Evolutionary conservation across 2,329 filamentous ascomycete species (phyloP).

Genomic region (Endoconidiophora laricicola): DNA sequence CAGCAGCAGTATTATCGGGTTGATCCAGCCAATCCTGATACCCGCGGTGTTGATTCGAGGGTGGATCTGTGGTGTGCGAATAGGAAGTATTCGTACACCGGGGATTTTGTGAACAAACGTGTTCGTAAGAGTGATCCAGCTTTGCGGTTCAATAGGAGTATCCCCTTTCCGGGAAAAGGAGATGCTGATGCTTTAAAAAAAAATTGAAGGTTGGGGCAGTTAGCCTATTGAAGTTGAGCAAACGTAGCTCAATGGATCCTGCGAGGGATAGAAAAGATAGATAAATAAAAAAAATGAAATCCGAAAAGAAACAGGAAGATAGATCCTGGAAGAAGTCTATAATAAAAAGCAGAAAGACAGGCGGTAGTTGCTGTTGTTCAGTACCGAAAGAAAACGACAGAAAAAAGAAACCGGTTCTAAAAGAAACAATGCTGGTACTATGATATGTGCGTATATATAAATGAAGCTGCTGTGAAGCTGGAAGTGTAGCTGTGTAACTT

Average conservation of each 20-base stretch:
- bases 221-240: neutral
- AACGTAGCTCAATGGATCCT: conserved; percentile 5
- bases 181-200: conserved; percentile 5
- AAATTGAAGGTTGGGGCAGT: conserved; percentile 4
- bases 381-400: neutral
- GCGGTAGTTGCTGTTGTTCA: too few species aligned
- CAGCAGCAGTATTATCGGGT: too few species aligned
- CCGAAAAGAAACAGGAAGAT: neutral
- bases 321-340: neutral
- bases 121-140: conserved; percentile 6
- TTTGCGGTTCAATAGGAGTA: conserved; percentile 7
- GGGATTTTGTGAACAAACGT: conserved; percentile 5
- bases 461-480: too few species aligned
- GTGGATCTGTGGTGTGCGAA: conserved; percentile 2
- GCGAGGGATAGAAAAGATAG: neutral
- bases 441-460: too few species aligned
- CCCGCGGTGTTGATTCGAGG: neutral
- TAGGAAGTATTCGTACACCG: conserved; percentile 9
- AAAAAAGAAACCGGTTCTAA: neutral
- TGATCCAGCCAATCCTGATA: neutral
- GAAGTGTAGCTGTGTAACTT: too few species aligned
- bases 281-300: neutral
- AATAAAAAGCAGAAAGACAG: neutral
- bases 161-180: conserved; percentile 11
- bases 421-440: neutral